Conservation (phyloP, 2,329 filamentous ascomycete species). For the Aureobasidium namibiae region DNA sequence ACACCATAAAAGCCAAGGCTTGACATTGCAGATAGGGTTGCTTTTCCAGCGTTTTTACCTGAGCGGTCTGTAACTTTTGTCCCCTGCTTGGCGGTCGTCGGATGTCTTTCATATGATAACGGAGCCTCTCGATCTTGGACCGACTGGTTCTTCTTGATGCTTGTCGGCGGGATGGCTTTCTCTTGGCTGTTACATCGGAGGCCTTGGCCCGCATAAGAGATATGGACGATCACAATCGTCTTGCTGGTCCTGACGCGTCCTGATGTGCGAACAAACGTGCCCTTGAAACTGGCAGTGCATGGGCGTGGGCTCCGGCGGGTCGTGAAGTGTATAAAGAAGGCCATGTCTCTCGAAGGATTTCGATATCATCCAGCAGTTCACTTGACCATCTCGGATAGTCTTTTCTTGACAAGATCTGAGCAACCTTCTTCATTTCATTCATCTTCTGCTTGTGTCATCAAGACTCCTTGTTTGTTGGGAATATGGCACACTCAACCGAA, state of each 20-base stretch:
- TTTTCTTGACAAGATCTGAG: neutral
- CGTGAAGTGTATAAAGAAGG: neutral
- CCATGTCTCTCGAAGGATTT: neutral
- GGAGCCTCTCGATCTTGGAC: neutral
- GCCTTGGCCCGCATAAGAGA: conserved; percentile 12
- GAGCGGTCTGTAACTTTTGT: conserved; percentile 5
- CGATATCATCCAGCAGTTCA: neutral
- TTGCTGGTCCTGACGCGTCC: conserved; percentile 7
- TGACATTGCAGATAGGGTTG: conserved; percentile 4
- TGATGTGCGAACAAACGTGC: neutral
- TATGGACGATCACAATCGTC: conserved; percentile 11
- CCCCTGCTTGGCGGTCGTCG: conserved; percentile 3
- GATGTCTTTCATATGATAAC: conserved; percentile 4
- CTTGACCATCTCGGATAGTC: neutral
- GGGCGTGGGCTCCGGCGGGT: neutral
- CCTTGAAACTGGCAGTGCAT: neutral
- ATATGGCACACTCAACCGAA: neutral
- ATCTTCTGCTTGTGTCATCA: neutral
- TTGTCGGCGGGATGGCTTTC: conserved; percentile 5
- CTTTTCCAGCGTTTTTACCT: conserved; percentile 4
- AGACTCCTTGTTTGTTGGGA: neutral
- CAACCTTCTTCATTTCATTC: neutral
- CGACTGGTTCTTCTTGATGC: conserved; percentile 10
- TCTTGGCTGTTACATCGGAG: conserved; percentile 12
- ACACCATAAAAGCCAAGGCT: conserved; percentile 1